Percentiles rank a stretch among this genome's conserved stretches.
Evolutionary conservation across 2,329 filamentous ascomycete species (phyloP).

Genomic region (Trichophyton schoenleinii): DNA sequence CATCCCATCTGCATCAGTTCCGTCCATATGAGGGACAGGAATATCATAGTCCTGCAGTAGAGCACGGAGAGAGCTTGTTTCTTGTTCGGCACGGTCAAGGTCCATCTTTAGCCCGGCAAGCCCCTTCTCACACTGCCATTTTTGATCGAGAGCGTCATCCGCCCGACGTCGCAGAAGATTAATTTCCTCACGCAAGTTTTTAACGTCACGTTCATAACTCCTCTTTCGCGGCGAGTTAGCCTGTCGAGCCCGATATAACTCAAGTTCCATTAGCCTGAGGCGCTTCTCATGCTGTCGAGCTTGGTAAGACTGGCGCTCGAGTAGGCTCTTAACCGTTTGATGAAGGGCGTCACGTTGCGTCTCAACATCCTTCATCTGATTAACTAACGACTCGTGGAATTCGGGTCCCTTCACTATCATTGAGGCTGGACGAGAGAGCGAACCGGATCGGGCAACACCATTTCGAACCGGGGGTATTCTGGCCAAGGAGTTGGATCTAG

Average conservation of each 20-base stretch:
- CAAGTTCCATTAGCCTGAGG: constrained; percentile 60
- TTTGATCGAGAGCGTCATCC: constrained; percentile 87
- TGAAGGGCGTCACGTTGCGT: constrained; percentile 88
- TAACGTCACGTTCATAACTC: constrained; percentile 75
- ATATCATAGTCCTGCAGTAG: constrained; percentile 77
- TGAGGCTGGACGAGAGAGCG: constrained; percentile 48
- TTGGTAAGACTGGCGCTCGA: constrained; percentile 75
- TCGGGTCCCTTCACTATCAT: constrained; percentile 43
- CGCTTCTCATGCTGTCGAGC: constrained; percentile 72
- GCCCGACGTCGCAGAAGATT: constrained; percentile 71
- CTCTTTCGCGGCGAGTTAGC: constrained; percentile 50
- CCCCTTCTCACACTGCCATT: constrained; percentile 91
- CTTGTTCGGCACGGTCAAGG: constrained; percentile 84
- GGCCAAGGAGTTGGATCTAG: constrained; percentile 56
- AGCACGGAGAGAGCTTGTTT: constrained; percentile 69
- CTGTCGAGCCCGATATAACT: constrained; percentile 60
- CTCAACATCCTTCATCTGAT: constrained; percentile 83
- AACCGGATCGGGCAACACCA: constrained; percentile 32
- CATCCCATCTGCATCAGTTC: constrained; percentile 31
- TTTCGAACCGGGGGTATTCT: constrained; percentile 36
- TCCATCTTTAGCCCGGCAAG: constrained; percentile 87
- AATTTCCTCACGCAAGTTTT: constrained; percentile 68
- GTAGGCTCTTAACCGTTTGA: constrained; percentile 67
- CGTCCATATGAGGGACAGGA: constrained; percentile 43
- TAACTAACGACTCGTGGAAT: constrained; percentile 56